Base-by-base conservation (phyloP, 257 asterid species). In the Nicotiana benthamiana region DNA sequence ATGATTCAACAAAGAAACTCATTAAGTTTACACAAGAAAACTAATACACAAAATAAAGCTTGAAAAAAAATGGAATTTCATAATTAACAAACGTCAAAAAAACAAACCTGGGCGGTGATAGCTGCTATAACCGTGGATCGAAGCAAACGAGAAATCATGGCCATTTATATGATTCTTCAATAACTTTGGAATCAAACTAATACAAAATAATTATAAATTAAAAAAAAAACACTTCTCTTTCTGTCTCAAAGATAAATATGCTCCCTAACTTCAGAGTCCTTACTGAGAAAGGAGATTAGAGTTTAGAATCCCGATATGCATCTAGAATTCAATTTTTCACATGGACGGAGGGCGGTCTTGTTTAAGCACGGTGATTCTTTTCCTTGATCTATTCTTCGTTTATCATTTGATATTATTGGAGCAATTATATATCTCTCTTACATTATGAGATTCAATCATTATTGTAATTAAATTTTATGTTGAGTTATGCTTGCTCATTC, bases 91-190 rank as follows among this genome's bases (percentile, higher is more conserved):
- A 10, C 17, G 1, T 12, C 0, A 26, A 74, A 43, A 40, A 43
- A 82, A 36, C 34, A 60, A 63, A 91, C 96, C 94, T 89, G 87
- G 80, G 70, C 6, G 62, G 53, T 81, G 83, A 48, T 26, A 48
- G 89, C 85, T 22, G 82, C 85, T 87, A 86, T 84, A 80, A 88
- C 86, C 67, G 87, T 70, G 67, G 88, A 87, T 83, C 86, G 84
- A 79, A 89, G 66, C 28, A 91, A 89, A 80, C 95, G 94, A 83
- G 82, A 86, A 86, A 90, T 84, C 79, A 40, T 20, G 9, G 76
- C 82, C 83, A 86, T 80, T 67, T 34, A 70, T 70, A 46, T 22
- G 59, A 43, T 13, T 13, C 28, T 22, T 59, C 4, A 12, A 56
- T 13, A 13, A 0, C 52, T 32, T 2, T 5, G n/a, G 65, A 62